Evolutionary conservation across 805 yeast genomes (phyloP).

Genomic region (Sungouiella blattae): DNA sequence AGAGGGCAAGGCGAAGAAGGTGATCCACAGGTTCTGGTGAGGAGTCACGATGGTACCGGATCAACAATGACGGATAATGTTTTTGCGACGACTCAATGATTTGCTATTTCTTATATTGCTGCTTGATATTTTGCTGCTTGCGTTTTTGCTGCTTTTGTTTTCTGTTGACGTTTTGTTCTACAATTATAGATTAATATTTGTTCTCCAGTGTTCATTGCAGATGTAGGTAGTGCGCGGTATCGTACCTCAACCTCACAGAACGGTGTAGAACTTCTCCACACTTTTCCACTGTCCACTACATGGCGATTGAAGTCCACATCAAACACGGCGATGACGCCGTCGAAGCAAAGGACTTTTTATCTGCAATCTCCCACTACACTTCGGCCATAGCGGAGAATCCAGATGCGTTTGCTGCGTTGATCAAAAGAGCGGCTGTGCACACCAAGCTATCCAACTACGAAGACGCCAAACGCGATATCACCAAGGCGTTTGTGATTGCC

Average conservation of each 20-base stretch:
- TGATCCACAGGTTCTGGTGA: neutral
- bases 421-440: conserved; percentile 48
- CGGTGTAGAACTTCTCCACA: too few relatives aligned
- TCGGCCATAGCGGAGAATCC: conserved; percentile 41
- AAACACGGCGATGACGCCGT: conserved; percentile 31
- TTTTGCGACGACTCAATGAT: neutral
- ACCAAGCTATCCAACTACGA: conserved; percentile 47
- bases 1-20: neutral
- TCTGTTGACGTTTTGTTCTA: neutral
- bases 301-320: conserved; percentile 38
- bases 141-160: neutral
- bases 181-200: neutral
- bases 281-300: conserved; percentile 11
- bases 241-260: too few relatives aligned
- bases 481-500: conserved; percentile 45
- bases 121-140: neutral
- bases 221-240: neutral
- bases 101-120: neutral
- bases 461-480: conserved; percentile 44
- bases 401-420: conserved; percentile 43
- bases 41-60: neutral
- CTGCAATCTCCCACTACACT: conserved; percentile 42
- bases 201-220: too few relatives aligned
- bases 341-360: conserved; percentile 33
- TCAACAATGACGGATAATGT: too few relatives aligned